Base-by-base conservation (phyloP, 768 basidiomycete genomes). In the Boletales sp. region DNA sequence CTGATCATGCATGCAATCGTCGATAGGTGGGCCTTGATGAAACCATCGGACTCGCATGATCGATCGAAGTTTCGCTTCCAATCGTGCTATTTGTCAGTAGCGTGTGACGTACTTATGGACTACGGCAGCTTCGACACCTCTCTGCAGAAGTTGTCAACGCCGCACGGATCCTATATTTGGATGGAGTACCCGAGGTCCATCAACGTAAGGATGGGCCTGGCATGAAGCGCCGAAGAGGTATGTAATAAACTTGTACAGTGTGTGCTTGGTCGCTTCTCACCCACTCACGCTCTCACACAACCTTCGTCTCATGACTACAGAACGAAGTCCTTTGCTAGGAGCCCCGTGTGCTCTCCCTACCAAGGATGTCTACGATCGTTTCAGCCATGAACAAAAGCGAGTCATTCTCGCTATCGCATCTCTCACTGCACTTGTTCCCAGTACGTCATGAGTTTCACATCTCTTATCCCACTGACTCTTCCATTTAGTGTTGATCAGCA, bases 401-500 rank as follows among this genome's bases (percentile, higher is more conserved):
- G 41, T 64, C 6, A 82, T 90, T 40, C 65, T 84, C 6, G 69
- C 72, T 1, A 71, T 88, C 28, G 79, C 84, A 0, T 80, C 86
- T 6, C 75, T 75, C 54, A 77, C 77, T 38, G 86, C 83, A 6
- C 67, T 89, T 19, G 65, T 90, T 46, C 82, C 82, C 18, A 72
- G 87, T 89, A 57, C 41, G 77, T 56, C 12, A 34, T 51, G 10
- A 31, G 37, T 44, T 38, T 37, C 8, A 17, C 36, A 2, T 14
- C 33, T 18, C 34, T 21, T 25, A 43, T 18, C 13, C 41, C 19
- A 34, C 43, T 12, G 13, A 34, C 5, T 34, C 43, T 3, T 28
- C 25, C 25, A 28, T 7, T 30, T 48, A 91, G 88, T 85, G 34
- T 82, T 91, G 51, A 80, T 86, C 0, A 70, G 79, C 8, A 83